phyloP scores from a whole-genome alignment of 257 asterid genomes.

The Lycium ferocissimum region DNA sequence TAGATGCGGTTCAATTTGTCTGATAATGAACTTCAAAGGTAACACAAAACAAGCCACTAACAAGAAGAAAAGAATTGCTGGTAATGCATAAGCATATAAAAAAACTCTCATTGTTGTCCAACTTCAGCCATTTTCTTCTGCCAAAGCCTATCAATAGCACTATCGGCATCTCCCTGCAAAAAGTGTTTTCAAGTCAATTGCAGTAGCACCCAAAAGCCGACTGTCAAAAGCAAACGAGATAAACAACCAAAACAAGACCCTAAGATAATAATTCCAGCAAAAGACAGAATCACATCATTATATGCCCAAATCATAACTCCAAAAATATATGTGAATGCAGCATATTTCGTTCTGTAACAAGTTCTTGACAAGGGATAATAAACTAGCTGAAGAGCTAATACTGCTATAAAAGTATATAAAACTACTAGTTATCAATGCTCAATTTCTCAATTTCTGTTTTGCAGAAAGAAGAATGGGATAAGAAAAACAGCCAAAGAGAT shows the following conservation, averaged over 20 bases:
- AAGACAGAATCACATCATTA: neutral
- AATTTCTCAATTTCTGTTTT: neutral
- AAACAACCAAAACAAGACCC: neutral
- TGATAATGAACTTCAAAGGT: neutral
- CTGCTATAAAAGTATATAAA: neutral
- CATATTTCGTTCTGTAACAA: neutral
- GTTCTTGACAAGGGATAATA: neutral
- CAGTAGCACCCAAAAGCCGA: neutral
- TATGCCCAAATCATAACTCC: neutral
- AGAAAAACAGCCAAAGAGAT: neutral
- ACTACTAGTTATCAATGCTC: neutral
- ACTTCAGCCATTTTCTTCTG: slow-evolving; percentile 39
- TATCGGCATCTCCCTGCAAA: slow-evolving; percentile 44
- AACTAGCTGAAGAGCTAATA: neutral
- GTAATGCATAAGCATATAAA: neutral
- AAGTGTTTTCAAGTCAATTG: neutral
- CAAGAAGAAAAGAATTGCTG: neutral
- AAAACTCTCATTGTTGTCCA: slow-evolving; percentile 27
- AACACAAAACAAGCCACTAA: too few relatives aligned
- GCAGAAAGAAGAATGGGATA: neutral
- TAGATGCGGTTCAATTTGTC: neutral
- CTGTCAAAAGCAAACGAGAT: neutral
- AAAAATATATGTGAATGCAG: neutral
- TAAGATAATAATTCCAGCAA: neutral
- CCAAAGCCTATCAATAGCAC: slow-evolving; percentile 44